Conservation (phyloP, 2,329 filamentous ascomycete species). For the Fusarium sp. region DNA sequence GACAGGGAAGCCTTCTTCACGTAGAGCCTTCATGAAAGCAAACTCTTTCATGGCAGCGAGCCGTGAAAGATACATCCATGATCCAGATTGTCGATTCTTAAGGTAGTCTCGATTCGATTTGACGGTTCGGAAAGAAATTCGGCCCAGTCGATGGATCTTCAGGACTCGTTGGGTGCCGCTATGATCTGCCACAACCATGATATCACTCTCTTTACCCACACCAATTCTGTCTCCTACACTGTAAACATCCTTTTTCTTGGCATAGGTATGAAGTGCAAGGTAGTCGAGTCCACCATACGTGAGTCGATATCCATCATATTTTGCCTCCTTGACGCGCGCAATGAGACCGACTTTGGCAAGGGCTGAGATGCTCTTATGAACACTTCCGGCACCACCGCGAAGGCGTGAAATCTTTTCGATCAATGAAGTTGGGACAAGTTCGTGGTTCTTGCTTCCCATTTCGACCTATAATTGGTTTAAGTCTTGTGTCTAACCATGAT, state of each 20-base stretch:
- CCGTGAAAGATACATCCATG: conserved; percentile 98
- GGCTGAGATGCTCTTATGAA: conserved; percentile 86
- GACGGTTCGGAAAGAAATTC: conserved; percentile 96
- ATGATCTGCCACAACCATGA: conserved; percentile 89
- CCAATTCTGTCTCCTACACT: conserved; percentile 94
- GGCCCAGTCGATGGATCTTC: conserved; percentile 94
- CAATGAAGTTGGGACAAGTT: conserved; percentile 89
- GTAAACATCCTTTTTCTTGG: conserved; percentile 82
- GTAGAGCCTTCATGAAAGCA: conserved; percentile 89
- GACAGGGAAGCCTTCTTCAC: conserved; percentile 86
- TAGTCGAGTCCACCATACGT: conserved; percentile 98
- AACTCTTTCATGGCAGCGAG: conserved; percentile 94
- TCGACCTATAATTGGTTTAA: conserved; percentile 73
- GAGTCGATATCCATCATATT: conserved; percentile 96
- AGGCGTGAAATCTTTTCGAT: conserved; percentile 87
- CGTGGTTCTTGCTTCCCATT: conserved; percentile 94
- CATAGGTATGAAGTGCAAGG: conserved; percentile 90
- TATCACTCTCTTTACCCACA: conserved; percentile 97
- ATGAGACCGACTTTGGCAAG: conserved; percentile 94
- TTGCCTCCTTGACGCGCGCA: conserved; percentile 91
- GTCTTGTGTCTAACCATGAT: conserved; percentile 44
- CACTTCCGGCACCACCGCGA: conserved; percentile 78
- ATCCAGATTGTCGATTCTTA: conserved; percentile 78
- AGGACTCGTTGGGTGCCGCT: conserved; percentile 81
- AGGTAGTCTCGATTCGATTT: conserved; percentile 97